These are phyloP conservation scores for Tetrapisispora namnaoensis DNA, from an alignment of 805 yeast species.

Conservation along the genomic window DNA sequence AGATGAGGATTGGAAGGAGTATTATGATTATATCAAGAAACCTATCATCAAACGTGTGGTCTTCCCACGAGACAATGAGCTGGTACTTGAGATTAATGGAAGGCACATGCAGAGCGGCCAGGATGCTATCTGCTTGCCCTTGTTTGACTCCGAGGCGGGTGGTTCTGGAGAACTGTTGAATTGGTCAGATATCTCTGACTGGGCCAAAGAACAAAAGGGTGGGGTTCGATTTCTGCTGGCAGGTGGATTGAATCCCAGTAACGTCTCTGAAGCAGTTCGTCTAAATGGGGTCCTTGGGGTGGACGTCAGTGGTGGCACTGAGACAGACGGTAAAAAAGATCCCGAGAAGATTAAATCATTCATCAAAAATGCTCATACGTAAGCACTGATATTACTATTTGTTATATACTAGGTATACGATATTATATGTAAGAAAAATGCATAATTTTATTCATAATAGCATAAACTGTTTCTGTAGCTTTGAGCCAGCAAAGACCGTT, in stretches of 20 bases:
- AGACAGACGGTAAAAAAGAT: slow-evolving; percentile 68
- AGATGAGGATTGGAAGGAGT: slow-evolving; percentile 36
- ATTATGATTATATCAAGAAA: slow-evolving; percentile 27
- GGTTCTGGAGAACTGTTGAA: slow-evolving; percentile 81
- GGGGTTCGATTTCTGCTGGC: slow-evolving; percentile 52
- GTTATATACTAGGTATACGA: no score
- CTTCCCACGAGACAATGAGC: slow-evolving; percentile 43
- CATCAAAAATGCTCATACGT: slow-evolving; percentile 38
- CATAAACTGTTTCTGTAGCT: not conserved
- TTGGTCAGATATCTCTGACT: slow-evolving; percentile 47
- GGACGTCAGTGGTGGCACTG: slow-evolving; percentile 95
- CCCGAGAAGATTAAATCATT: slow-evolving; percentile 49
- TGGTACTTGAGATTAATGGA: slow-evolving; percentile 21
- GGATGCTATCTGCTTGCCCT: slow-evolving; percentile 28
- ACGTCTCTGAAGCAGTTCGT: slow-evolving; percentile 47
- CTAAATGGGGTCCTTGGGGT: slow-evolving; percentile 65
- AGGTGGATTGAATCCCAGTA: slow-evolving; percentile 78
- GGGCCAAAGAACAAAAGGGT: slow-evolving; percentile 30
- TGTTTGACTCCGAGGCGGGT: slow-evolving; percentile 82
- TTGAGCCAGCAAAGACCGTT: slow-evolving; percentile 1
- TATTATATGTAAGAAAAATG: no score
- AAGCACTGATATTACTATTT: not conserved
- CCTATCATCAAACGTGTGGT: slow-evolving; percentile 69
- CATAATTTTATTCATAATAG: no score
- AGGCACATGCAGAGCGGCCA: not conserved